A percentile compares a stretch with the other conserved stretches of the same genome.
phyloP scores from a whole-genome alignment of 305 asterid species.

The Fraxinus dipetala region DNA sequence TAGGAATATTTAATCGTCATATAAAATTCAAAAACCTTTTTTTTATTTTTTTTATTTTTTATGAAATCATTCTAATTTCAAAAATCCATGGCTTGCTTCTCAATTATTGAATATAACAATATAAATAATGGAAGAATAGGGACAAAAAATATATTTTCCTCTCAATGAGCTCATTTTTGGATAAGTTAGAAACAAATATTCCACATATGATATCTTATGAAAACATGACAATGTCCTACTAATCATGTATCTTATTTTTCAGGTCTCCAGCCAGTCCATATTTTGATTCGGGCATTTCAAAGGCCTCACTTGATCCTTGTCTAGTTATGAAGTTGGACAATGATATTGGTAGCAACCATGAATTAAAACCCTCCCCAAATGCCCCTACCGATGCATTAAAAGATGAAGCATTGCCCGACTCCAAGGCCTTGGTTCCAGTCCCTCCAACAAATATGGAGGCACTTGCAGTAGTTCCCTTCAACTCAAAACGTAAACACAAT shows the following conservation, averaged over 20 bases:
- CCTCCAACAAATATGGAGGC: conserved; percentile 45
- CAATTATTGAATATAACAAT: not conserved
- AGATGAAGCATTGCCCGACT: conserved; percentile 39
- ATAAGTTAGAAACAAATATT: not conserved
- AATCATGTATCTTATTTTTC: conserved; percentile 13
- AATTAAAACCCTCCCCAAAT: conserved; percentile 30
- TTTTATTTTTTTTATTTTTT: too few species aligned
- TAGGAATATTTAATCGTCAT: not conserved
- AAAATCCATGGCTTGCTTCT: not conserved
- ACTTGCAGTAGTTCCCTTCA: conserved; percentile 54
- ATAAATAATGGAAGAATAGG: not conserved
- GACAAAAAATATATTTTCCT: not conserved
- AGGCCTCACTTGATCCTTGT: conserved; percentile 36
- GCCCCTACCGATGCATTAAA: conserved; percentile 30
- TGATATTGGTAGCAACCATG: conserved; percentile 31
- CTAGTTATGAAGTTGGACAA: conserved; percentile 36
- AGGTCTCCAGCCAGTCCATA: conserved; percentile 55
- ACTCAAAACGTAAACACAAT: conserved; percentile 49
- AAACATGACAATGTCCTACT: not conserved
- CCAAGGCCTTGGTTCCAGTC: conserved; percentile 61
- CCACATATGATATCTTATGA: not conserved
- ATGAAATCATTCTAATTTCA: not conserved
- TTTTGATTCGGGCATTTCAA: conserved; percentile 50
- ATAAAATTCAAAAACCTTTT: not conserved
- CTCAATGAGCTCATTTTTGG: not conserved